A percentile compares a stretch with the other conserved stretches of the same genome.
phyloP scores from a whole-genome alignment of 1,284 basidiomycete genomes.

The Irpex lacteus region DNA sequence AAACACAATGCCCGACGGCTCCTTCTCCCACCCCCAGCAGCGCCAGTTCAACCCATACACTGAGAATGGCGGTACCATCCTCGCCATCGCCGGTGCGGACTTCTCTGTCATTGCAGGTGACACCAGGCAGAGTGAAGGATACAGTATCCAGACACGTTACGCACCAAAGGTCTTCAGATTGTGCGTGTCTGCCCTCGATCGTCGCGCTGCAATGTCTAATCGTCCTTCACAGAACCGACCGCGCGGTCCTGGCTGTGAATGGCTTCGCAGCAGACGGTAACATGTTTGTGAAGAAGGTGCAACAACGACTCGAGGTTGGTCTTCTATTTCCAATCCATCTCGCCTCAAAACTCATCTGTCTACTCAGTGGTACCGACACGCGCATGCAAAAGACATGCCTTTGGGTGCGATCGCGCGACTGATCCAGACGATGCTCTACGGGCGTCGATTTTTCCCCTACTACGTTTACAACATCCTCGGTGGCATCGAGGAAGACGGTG shows the following conservation, averaged over 20 bases:
- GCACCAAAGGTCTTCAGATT: conserved; percentile 88
- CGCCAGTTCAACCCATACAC: conserved; percentile 84
- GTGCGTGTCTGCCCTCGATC: conserved; percentile 40
- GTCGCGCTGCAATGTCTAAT: conserved; percentile 3
- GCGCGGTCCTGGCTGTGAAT: conserved; percentile 88
- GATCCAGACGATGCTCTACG: conserved; percentile 96
- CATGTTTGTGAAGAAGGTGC: conserved; percentile 93
- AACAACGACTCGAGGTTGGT: conserved; percentile 85
- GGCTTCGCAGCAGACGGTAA: conserved; percentile 95
- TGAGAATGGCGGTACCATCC: conserved; percentile 91
- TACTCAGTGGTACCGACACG: conserved; percentile 88
- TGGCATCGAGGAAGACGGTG: conserved; percentile 92
- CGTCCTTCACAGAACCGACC: conserved; percentile 71
- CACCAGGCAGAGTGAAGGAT: conserved; percentile 92
- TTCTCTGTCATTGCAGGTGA: conserved; percentile 94
- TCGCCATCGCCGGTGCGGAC: conserved; percentile 89
- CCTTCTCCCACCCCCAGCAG: conserved; percentile 46
- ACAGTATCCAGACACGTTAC: conserved; percentile 93
- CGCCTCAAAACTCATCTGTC: conserved; percentile 2
- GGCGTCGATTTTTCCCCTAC: conserved; percentile 93
- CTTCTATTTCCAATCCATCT: conserved; percentile 5
- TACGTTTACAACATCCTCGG: conserved; percentile 95
- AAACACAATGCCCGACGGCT: conserved; percentile 36
- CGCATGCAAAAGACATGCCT: conserved; percentile 92
- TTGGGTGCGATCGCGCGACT: conserved; percentile 89